Conservation (phyloP, 208 protist genomes). For the Phytomonas francai region DNA sequence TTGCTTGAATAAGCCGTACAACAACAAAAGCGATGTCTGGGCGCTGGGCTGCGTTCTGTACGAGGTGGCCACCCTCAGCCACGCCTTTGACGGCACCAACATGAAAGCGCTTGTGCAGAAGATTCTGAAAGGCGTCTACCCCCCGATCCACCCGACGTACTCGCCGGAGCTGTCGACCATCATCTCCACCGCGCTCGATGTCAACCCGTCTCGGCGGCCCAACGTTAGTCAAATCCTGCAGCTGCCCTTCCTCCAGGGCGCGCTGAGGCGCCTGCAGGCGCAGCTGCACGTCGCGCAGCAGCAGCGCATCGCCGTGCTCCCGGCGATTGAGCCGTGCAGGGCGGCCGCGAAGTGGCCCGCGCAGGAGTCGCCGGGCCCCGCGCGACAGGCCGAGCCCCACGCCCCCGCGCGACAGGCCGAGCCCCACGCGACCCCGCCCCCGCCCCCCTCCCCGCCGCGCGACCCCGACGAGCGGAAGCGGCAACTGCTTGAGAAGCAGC, state of each 20-base stretch:
- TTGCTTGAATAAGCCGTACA: constrained; percentile 91
- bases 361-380: background rate
- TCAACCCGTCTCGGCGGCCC: constrained; percentile 68
- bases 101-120: constrained; percentile 88
- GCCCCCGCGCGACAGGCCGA: background rate
- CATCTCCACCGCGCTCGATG: constrained; percentile 79
- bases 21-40: constrained; percentile 92
- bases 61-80: constrained; percentile 85
- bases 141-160: constrained; percentile 72
- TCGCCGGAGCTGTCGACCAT: constrained; percentile 61
- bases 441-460: too few species aligned
- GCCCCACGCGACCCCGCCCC: too few species aligned
- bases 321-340: background rate
- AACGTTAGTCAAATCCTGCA: constrained; percentile 77
- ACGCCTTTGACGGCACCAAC: constrained; percentile 86
- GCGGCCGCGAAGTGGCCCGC: background rate
- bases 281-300: constrained; percentile 34
- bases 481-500: constrained; percentile 39
- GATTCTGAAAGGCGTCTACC: constrained; percentile 82
- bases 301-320: too few species aligned
- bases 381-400: background rate
- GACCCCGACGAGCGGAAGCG: constrained; percentile 38
- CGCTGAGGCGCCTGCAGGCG: constrained; percentile 47
- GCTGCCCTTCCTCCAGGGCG: constrained; percentile 69
- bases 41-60: constrained; percentile 87